phyloP scores from a whole-genome alignment of 441 rosid genomes.

The Pelargonium exstipulatum region DNA sequence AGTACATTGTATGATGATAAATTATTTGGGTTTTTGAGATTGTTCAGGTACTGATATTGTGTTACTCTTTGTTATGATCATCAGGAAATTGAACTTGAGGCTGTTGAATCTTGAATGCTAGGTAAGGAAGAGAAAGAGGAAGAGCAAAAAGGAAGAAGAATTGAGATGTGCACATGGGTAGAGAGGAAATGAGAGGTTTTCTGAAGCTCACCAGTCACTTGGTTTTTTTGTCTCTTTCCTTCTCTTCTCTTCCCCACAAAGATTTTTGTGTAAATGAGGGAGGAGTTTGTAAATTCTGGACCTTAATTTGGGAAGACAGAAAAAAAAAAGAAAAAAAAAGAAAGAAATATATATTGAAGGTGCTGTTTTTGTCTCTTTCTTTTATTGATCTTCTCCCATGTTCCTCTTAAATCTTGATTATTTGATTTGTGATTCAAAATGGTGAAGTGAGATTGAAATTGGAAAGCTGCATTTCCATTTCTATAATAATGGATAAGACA shows the following conservation, averaged over 20 bases:
- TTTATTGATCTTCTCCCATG: not conserved
- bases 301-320: not conserved
- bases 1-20: conserved; percentile 7
- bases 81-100: conserved; percentile 48
- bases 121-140: not conserved
- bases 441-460: not conserved
- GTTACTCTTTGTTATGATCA: conserved; percentile 13
- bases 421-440: not conserved
- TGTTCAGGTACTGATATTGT: conserved; percentile 19
- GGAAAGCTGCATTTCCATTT: too few relatives aligned
- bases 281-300: not conserved
- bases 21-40: not conserved
- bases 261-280: not conserved
- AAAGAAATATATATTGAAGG: not conserved
- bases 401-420: not conserved
- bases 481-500: too few relatives aligned
- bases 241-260: not conserved
- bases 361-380: not conserved
- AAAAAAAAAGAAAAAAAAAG: not conserved
- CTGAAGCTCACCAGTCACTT: conserved; percentile 30
- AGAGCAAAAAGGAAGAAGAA: conserved; percentile 12
- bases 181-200: conserved; percentile 24
- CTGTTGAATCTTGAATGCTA: conserved; percentile 9
- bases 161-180: conserved; percentile 26
- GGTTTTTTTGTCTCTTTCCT: conserved; percentile 26